These are phyloP conservation scores for Trichoderma sp. DNA, from an alignment of 2,329 filamentous ascomycete species.

Conservation along the genomic window DNA sequence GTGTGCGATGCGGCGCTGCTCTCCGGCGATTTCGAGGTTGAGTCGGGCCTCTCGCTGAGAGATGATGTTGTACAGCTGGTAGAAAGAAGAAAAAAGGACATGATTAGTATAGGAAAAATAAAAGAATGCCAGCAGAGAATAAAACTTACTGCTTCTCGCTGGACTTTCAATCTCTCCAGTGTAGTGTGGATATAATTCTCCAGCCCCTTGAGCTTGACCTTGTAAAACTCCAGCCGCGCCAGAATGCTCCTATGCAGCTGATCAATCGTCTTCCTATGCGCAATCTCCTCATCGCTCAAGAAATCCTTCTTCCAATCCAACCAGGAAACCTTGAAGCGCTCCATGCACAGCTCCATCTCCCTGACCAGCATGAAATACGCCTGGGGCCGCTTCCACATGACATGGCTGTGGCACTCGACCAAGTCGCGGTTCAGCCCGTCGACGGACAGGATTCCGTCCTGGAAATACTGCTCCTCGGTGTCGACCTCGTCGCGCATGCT, in stretches of 20 bases:
- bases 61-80: constrained; percentile 63
- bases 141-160: constrained; percentile 56
- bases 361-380: constrained; percentile 55
- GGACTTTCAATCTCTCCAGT: constrained; percentile 58
- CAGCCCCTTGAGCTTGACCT: constrained; percentile 58
- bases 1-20: constrained; percentile 58
- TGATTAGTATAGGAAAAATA: background rate
- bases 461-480: constrained; percentile 54
- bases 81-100: background rate
- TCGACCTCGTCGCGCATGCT: constrained; percentile 60
- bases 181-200: constrained; percentile 64
- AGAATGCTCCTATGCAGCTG: constrained; percentile 53
- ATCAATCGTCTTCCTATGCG: constrained; percentile 36
- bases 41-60: constrained; percentile 63
- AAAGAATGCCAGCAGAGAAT: background rate
- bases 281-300: constrained; percentile 29
- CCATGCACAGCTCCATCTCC: constrained; percentile 50
- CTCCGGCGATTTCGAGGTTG: constrained; percentile 61
- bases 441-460: constrained; percentile 52
- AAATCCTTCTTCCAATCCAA: constrained; percentile 22
- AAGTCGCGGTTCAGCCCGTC: constrained; percentile 61
- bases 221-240: constrained; percentile 58
- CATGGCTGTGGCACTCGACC: constrained; percentile 62
- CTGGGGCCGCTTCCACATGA: constrained; percentile 62
- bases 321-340: constrained; percentile 38